phyloP scores from a whole-genome alignment of 108 stramenopile species.

The Cyclotella choctawhatcheeana region DNA sequence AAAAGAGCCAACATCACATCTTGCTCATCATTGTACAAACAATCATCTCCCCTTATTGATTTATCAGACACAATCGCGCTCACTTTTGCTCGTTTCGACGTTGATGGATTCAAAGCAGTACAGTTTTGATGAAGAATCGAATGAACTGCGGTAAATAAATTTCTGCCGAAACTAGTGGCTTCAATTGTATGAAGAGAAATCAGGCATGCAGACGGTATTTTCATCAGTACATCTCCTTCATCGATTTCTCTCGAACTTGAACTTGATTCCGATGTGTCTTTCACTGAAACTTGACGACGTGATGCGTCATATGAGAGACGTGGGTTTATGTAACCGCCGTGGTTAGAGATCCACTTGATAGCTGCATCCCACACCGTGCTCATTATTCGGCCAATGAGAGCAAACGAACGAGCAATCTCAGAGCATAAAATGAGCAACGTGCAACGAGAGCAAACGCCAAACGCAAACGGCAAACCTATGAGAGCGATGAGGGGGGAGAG shows the following conservation, averaged over 20 bases:
- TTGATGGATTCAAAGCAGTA: neutral
- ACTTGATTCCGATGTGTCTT: neutral
- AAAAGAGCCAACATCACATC: conserved; percentile 52
- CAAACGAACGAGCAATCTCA: too few relatives aligned
- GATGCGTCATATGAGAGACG: conserved; percentile 19
- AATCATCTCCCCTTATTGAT: neutral
- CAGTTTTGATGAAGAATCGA: neutral
- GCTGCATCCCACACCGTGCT: conserved; percentile 26
- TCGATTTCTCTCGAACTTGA: neutral
- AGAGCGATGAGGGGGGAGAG: too few relatives aligned
- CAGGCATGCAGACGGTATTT: conserved; percentile 40
- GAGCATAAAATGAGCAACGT: too few relatives aligned
- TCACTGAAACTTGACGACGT: conserved; percentile 12
- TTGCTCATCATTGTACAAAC: conserved; percentile 41
- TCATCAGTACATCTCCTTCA: conserved; percentile 16
- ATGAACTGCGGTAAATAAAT: conserved; percentile 35
- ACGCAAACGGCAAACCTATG: too few relatives aligned
- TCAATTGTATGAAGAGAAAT: conserved; percentile 38
- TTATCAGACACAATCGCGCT: neutral
- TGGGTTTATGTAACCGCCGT: conserved; percentile 39
- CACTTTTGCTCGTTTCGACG: neutral
- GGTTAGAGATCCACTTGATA: conserved; percentile 23
- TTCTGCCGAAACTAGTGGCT: conserved; percentile 29
- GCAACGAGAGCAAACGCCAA: too few relatives aligned
- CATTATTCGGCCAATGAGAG: neutral